Base-by-base conservation (phyloP, 352 stramenopile species). In the Globisporangium cederbergense region DNA sequence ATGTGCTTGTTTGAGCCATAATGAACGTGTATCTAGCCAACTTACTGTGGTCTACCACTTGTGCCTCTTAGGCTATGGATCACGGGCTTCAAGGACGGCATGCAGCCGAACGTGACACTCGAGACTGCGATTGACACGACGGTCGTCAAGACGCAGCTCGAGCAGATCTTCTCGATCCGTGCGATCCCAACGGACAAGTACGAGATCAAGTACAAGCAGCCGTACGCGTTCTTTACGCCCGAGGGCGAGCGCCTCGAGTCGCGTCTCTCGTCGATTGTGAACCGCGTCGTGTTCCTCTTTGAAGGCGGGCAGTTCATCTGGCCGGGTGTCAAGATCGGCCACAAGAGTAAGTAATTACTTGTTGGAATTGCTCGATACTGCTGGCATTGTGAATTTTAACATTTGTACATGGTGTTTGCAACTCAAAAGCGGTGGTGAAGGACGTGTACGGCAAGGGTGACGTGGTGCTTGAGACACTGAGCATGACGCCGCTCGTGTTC, bases 301-400 rank as follows among this genome's bases (percentile, higher is more conserved):
- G 82, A 91, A 71, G 78, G 82, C 52, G 82, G 78, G 0, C 78
- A 88, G 60, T 91, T 91, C 61, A 81, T 91, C 59, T 91, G 82
- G 78, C 82, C 82, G 13, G 82, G 78, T 1, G 68, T 89, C 59
- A 62, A 71, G 18, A 65, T 90, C 55, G 79, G 79, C 51, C 78
- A 89, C 70, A 88, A 86, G 64, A 81, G 81, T 86, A 42, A 57
- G 68, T 62, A 16, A n/a, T 8, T 34, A 7, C 10, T n/a, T 4
- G 32, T 25, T 53, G 47, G 25, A 4, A 6, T 34, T 52, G 20
- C 9, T 52, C 46, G 13, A 34, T 34, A 53, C 32, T 11, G 6
- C 10, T 25, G 22, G 22, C 22, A 25, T n/a, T 16, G 8, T 53
- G 10, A 16, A 34, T 3, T 3, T n/a, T 11, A 42, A 34, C 20